Evolutionary conservation across 75 land plant genomes (phyloP).

Genomic region (Cunninghamia lanceolata): DNA sequence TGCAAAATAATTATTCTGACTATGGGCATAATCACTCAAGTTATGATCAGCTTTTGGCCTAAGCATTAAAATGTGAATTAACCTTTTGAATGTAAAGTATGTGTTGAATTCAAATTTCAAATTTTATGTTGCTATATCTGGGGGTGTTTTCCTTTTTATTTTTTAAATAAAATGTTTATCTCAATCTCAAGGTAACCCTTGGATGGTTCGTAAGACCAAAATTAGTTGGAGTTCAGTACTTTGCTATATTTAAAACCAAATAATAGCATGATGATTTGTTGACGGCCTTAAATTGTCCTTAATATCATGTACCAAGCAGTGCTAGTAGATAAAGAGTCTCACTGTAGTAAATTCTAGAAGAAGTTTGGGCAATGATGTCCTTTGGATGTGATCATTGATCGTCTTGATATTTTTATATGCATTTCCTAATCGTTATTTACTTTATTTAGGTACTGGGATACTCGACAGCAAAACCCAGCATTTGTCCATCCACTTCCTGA

Average conservation of each 20-base stretch:
- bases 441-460: conserved; percentile 84
- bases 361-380: neutral
- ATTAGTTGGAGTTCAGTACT: neutral
- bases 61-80: neutral
- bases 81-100: neutral
- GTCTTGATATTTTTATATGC: neutral
- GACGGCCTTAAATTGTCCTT: neutral
- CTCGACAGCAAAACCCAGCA: conserved; percentile 74
- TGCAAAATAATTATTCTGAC: neutral
- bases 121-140: neutral
- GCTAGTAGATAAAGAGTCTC: no score
- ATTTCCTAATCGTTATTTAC: neutral
- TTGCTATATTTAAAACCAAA: neutral
- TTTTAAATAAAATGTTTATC: no score
- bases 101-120: neutral
- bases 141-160: no score
- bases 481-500: conserved; percentile 88
- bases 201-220: neutral
- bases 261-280: neutral
- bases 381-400: neutral
- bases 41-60: neutral
- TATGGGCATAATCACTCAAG: neutral
- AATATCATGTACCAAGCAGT: neutral
- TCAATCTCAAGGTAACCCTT: neutral
- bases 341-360: neutral